Evolutionary conservation across 352 stramenopile genomes (phyloP), one percentile per base, ranked within the genome.

Genomic region (Globisporangium takayamanum): DNA sequence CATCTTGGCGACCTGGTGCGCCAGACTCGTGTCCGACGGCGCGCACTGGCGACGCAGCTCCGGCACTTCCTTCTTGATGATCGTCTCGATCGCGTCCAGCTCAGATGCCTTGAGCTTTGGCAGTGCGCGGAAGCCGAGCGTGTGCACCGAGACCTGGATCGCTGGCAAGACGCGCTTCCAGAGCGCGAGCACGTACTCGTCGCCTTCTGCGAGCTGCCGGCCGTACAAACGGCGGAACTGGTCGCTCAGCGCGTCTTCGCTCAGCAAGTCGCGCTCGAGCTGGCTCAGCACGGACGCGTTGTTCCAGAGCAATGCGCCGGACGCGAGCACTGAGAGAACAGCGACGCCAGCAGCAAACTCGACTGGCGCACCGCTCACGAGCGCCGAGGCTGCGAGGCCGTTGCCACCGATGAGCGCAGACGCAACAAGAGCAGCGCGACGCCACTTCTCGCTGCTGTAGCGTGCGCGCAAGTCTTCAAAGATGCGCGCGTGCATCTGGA

Each of bases 101-200:
- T 97, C 90, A 0, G 70, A 66, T 5, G 60, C 55, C 66, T 88
- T 96, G 51, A 97, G 72, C 71, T 96, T 96, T 15, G 85, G 81
- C 57, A 97, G 62, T n/a, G 78, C 78, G 59, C 71, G 74, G 44
- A 97, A 81, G 16, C 89, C 88, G 5, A 96, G 68, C 37, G 90
- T 96, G 59, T 93, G 74, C 41, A 97, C 68, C 22, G 88, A 86
- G 10, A 96, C 71, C 66, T 94, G 84, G 3, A 97, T 70, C 18
- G 77, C 75, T 14, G 87, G 84, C 16, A 89, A 68, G 62, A 98
- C 91, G 47, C 90, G 85, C 62, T 94, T 90, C 94, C 94, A 98
- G n/a, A 97, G 66, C 16, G 87, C 94, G 25, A 96, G 73, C 51
- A 98, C 92, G 65, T 98, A 99, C 73, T 99, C 97, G 68, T 99